Conservation (phyloP, 2,329 filamentous ascomycete species). For the Scytalidium sp. region DNA sequence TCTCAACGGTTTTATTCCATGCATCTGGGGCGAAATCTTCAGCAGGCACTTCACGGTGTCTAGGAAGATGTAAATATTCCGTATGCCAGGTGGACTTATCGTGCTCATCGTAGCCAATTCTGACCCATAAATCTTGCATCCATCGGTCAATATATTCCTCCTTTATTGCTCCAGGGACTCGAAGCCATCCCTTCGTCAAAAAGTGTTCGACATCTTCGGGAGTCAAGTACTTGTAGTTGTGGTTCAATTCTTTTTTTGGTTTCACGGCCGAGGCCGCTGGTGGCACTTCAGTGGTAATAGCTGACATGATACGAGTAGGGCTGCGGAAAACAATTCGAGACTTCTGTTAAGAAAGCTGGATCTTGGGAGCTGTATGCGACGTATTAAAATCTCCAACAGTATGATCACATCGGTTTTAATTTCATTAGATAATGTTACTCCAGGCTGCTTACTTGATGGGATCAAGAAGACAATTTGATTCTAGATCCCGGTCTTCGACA, state of each 20-base stretch:
- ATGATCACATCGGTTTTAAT: background rate
- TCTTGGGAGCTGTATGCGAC: background rate
- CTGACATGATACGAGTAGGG: background rate
- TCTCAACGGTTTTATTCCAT: constrained; percentile 7
- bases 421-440: background rate
- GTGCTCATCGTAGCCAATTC: constrained; percentile 9
- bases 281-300: background rate
- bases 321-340: background rate
- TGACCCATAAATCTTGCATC: constrained; percentile 7
- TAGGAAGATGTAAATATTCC: constrained; percentile 6
- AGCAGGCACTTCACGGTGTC: constrained; percentile 7
- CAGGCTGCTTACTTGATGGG: too few species aligned
- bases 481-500: background rate
- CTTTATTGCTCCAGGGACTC: constrained; percentile 4
- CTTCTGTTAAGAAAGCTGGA: background rate
- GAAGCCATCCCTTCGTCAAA: constrained; percentile 7
- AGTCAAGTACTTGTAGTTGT: constrained; percentile 8
- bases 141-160: constrained; percentile 8
- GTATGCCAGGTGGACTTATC: constrained; percentile 10
- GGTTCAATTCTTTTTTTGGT: background rate
- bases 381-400: background rate
- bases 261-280: background rate
- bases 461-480: background rate
- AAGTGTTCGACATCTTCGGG: constrained; percentile 9
- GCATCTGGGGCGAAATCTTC: constrained; percentile 7